These are phyloP conservation scores for Saccharomycopsis fibuligera DNA, from an alignment of 805 yeast genomes.

Conservation along the genomic window DNA sequence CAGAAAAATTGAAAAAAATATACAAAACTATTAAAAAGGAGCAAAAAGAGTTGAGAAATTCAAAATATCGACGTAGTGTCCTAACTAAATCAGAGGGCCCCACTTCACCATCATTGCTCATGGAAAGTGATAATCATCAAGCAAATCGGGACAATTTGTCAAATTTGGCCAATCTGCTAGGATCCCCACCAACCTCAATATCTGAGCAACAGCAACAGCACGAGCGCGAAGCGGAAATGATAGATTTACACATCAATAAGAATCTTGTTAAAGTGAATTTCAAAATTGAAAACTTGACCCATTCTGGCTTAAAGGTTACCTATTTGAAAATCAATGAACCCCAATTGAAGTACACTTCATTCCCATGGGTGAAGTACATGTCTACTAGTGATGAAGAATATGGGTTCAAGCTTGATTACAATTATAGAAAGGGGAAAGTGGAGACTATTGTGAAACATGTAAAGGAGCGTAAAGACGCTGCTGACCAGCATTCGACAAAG, in stretches of 20 bases:
- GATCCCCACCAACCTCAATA: conserved; percentile 12
- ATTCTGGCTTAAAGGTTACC: conserved; percentile 61
- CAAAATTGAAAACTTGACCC: conserved; percentile 56
- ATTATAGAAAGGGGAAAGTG: conserved; percentile 14
- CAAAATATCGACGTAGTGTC: not conserved
- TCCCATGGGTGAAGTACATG: conserved; percentile 73
- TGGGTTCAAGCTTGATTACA: conserved; percentile 21
- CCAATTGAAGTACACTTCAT: conserved; percentile 54
- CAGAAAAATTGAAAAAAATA: conserved; percentile 14
- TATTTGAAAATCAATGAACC: conserved; percentile 63
- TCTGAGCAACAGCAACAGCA: conserved; percentile 7
- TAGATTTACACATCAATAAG: conserved; percentile 11
- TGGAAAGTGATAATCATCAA: conserved; percentile 12
- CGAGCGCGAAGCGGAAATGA: too few relatives aligned
- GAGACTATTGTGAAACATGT: conserved; percentile 19
- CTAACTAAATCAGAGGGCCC: conserved; percentile 11
- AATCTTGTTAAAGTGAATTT: conserved; percentile 46
- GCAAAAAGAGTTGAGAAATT: conserved; percentile 11
- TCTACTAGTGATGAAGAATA: conserved; percentile 37
- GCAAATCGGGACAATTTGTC: conserved; percentile 1
- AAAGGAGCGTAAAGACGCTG: conserved; percentile 3
- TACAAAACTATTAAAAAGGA: conserved; percentile 19
- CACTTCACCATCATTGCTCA: conserved; percentile 16
- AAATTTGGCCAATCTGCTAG: not conserved
- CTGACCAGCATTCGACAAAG: not conserved